Conservation (phyloP, 345 rosid species). For the Carallia brachiata region DNA sequence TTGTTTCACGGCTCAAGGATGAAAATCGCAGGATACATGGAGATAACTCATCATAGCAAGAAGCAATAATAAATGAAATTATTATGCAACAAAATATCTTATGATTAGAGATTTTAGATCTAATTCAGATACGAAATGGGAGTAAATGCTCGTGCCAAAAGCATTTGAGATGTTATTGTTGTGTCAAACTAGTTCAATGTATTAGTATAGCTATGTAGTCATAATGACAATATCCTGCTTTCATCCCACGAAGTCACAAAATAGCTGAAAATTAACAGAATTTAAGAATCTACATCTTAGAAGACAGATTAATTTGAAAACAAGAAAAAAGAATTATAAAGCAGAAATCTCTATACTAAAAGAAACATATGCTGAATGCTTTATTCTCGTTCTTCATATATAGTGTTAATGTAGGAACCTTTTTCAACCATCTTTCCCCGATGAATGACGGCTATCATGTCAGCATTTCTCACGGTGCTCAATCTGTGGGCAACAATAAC, state of each 20-base stretch:
- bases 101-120: no score
- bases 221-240: no score
- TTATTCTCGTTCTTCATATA: no score
- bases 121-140: no score
- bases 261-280: background rate
- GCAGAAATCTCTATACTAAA: background rate
- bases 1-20: background rate
- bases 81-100: no score
- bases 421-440: conserved; percentile 78
- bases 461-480: conserved; percentile 55
- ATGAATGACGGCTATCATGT: conserved; percentile 76
- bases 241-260: background rate
- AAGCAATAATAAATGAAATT: background rate
- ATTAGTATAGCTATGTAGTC: no score
- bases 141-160: no score
- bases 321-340: background rate
- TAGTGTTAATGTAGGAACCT: conserved; percentile 33
- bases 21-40: background rate
- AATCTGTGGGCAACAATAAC: conserved; percentile 35
- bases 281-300: background rate
- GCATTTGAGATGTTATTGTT: no score
- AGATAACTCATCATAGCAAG: background rate
- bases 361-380: background rate
- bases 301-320: background rate
- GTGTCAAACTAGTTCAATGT: no score